Evolutionary conservation across 1,139 yeast species (phyloP), one percentile per base, ranked within the genome.

Genomic region (Candida freyschussii): DNA sequence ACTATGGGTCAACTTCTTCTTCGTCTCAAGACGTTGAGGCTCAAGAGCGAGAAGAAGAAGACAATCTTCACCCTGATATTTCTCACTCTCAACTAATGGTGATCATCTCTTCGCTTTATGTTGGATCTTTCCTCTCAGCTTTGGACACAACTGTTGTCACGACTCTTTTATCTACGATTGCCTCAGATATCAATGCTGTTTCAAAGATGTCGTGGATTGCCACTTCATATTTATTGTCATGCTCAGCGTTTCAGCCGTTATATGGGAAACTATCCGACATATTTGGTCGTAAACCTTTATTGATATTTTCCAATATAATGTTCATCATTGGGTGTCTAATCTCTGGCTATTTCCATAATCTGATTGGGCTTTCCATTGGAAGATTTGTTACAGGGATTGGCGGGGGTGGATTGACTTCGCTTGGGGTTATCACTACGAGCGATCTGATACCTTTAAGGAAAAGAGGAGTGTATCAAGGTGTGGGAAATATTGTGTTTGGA

Each of bases 191-290:
- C 39, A 59, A 74, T 30, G 75, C 71, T 17, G 57, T 73, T 22
- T 68, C 70, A 7, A 56, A 67, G 30, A 60, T 72, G 26, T 63
- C 76, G 7, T 75, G 79, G 78, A 69, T 74, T 15, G 80, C 78
- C 6, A 69, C 78, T 0, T 70, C 81, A 10, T 78, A 75, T 48
- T 58, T 78, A 19, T 55, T 78, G 15, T 71, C 84, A 3, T 70
- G 72, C 34, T 75, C 84, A 0, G 80, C 82, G 3, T 73, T 78
- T 50, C 85, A 78, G 56, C 96, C 96, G 1, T 59, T 87, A 16
- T 85, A 79, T 47, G 96, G 96, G 16, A 86, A 85, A 52, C 58
- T 87, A 21, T 79, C 93, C 4, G 96, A 86, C 50, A 83, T 86
- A 27, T 85, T 80, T 55, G 96, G 96, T 14, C 69, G 95, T 47